These are phyloP conservation scores for Colletotrichum sidae DNA, from an alignment of 2,329 filamentous ascomycete species.

Conservation along the genomic window DNA sequence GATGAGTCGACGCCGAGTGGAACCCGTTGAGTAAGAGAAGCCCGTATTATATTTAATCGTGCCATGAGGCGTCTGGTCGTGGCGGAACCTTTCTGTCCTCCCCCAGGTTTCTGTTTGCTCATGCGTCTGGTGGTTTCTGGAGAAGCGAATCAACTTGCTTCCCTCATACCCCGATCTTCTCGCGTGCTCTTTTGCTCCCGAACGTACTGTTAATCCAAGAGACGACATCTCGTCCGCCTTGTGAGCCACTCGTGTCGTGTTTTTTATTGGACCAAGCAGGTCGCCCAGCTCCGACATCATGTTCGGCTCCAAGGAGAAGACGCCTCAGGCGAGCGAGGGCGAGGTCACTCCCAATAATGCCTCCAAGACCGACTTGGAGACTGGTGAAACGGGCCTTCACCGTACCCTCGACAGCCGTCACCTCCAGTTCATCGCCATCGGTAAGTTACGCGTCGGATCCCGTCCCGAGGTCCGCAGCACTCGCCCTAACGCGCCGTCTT, in stretches of 20 bases:
- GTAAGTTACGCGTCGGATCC: conserved; percentile 39
- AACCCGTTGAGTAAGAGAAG: conserved; percentile 32
- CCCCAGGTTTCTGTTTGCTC: conserved; percentile 29
- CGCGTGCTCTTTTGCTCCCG: conserved; percentile 14
- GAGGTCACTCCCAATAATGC: conserved; percentile 33
- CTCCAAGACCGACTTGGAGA: conserved; percentile 50
- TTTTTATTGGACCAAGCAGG: background rate
- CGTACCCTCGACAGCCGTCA: conserved; percentile 53
- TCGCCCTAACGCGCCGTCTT: conserved; percentile 9
- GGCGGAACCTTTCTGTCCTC: conserved; percentile 20
- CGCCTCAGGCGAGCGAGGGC: conserved; percentile 29
- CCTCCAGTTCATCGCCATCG: conserved; percentile 63
- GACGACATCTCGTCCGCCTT: too few relatives aligned
- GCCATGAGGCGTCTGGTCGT: conserved; percentile 14
- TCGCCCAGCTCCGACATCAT: conserved; percentile 1
- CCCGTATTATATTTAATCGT: conserved; percentile 34
- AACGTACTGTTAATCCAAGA: background rate
- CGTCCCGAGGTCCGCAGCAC: background rate
- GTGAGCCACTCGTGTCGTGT: too few relatives aligned
- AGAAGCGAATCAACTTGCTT: conserved; percentile 31
- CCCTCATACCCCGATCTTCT: conserved; percentile 18
- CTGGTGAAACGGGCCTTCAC: conserved; percentile 49
- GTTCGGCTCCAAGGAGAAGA: conserved; percentile 36
- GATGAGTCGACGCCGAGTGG: conserved; percentile 36
- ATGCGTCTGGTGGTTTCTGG: conserved; percentile 29